Base-by-base conservation (phyloP, 2,329 filamentous ascomycete species). In the Epichloe aotearoae region DNA sequence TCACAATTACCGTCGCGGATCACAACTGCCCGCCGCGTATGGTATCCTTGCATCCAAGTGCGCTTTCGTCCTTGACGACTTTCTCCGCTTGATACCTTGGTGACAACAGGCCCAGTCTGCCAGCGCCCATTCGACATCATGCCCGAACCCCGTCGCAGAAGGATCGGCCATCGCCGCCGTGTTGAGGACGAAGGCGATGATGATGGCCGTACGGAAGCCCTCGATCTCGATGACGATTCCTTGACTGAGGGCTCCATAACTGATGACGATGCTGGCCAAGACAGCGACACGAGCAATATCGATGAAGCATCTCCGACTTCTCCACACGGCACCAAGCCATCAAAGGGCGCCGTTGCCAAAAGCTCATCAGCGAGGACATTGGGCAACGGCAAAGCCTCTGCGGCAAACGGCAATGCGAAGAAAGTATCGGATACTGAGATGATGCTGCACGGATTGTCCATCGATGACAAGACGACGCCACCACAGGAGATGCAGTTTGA, bases 101-200 rank as follows among this genome's bases (percentile, higher is more conserved):
- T 45, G 51, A 46, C 46, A 34, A 50, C 51, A 26, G 36, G 40
- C 15, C 47, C 15, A 30, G 26, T 34, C 44, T 8, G 42, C 33
- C 43, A 34, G 46, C 48, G n/a, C 26, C 38, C 42, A 33, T 23
- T 23, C 55, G 57, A 55, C 60, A 60, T 45, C 57, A 68, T 67
- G 65, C 62, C 66, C 62, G 61, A 57, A 53, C 65, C 75, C 61
- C 76, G 79, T 62, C 78, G 80, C 66, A 82, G 77, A 69, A 83
- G 81, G 68, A 77, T 84, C 66, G 80, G 80, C 63, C 79, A 79
- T 59, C 79, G 83, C 61, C 80, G 83, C 64, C 79, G 82, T 59
- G 75, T 81, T 57, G 81, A 82, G 66, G 82, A 86, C 61, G 83
- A 86, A 63, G 82, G 76, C 58, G 83, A 86, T 59, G 83, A 86